Base-by-base conservation (phyloP, 2,329 filamentous ascomycete genomes). In the Arthrobotrys entomopaga region DNA sequence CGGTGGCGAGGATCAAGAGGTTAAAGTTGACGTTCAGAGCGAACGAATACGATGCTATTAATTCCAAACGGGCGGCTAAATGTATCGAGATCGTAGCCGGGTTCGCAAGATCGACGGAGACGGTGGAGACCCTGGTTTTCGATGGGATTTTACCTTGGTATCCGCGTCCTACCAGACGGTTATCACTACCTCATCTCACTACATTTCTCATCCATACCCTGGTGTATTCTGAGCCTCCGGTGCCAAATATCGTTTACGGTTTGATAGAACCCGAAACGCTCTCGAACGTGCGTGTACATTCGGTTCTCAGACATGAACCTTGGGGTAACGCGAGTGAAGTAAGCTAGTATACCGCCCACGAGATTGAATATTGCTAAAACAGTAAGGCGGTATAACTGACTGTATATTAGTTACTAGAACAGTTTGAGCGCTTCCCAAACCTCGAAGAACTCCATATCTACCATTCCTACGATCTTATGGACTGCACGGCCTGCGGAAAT, bases 381-480 rank as follows among this genome's bases (percentile, higher is more conserved):
- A 4, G n/a, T 53, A 3, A 5, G 10, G 13, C 3, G 10, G 19
- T 7, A 11, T 53, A 22, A 53, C 13, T 34, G 6, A 26, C 24
- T 13, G 22, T 22, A 15, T 50, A 24, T 19, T 13, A 67, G 64
- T 53, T 67, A 7, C 6, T 59, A 15, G 56, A 67, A 8, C 38
- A 53, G 8, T 67, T 67, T n/a, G 29, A 29, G 1, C 56, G 42
- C 7, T 67, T 67, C 20, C 11, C 46, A 0, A 59, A 60, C n/a
- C 64, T 67, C 4, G 20, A 26, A 16, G 48, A 53, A 13, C n/a
- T 67, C 10, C 20, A 59, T 48, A 54, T 67, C 3, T 60, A 29
- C 20, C 53, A 66, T 19, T 6, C 7, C 1, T 53, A 67, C 38
- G 38, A 60, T 13, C 60, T 34, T 34, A 53, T 46, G 46, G 22